phyloP scores from a whole-genome alignment of 1,139 yeast genomes.

The Trichomonascaceae sp. region DNA sequence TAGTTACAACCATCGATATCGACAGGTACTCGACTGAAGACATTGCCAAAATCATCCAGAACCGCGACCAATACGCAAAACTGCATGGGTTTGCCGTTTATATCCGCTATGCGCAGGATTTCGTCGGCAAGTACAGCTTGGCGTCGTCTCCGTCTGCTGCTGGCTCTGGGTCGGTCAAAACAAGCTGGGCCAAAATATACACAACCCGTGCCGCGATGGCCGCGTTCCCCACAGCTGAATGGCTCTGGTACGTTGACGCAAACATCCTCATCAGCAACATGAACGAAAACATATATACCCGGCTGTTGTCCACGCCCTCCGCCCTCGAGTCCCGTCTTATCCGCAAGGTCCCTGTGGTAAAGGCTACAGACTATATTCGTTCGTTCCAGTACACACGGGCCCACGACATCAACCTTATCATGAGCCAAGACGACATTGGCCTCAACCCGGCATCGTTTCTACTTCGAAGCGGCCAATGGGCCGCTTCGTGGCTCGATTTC shows the following conservation, averaged over 20 bases:
- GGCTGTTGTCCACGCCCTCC: constrained; percentile 31
- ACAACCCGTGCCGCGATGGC: constrained; percentile 69
- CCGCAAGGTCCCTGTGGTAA: constrained; percentile 55
- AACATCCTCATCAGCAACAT: constrained; percentile 44
- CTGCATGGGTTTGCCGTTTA: constrained; percentile 63
- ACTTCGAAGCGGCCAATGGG: constrained; percentile 47
- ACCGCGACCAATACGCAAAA: constrained; percentile 74
- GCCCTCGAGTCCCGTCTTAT: constrained; percentile 46
- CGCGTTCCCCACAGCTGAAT: constrained; percentile 73
- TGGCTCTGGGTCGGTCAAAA: constrained; percentile 5
- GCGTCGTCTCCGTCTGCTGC: constrained; percentile 1
- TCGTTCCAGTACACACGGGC: constrained; percentile 54
- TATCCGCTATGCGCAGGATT: constrained; percentile 72
- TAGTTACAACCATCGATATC: constrained; percentile 75
- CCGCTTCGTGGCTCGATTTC: constrained; percentile 56
- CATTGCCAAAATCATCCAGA: constrained; percentile 55
- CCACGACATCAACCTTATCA: constrained; percentile 39
- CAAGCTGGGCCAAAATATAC: constrained; percentile 48
- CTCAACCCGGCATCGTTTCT: constrained; percentile 59
- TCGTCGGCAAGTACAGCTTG: constrained; percentile 9
- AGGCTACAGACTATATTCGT: constrained; percentile 53
- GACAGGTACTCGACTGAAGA: constrained; percentile 49
- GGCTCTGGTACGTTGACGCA: constrained; percentile 68
- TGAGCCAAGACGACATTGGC: constrained; percentile 52
- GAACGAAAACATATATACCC: constrained; percentile 29